A percentile compares a stretch with the other conserved stretches of the same genome.
These are phyloP conservation scores for Candida ulmi DNA, from an alignment of 805 yeast species.

Conservation along the genomic window DNA sequence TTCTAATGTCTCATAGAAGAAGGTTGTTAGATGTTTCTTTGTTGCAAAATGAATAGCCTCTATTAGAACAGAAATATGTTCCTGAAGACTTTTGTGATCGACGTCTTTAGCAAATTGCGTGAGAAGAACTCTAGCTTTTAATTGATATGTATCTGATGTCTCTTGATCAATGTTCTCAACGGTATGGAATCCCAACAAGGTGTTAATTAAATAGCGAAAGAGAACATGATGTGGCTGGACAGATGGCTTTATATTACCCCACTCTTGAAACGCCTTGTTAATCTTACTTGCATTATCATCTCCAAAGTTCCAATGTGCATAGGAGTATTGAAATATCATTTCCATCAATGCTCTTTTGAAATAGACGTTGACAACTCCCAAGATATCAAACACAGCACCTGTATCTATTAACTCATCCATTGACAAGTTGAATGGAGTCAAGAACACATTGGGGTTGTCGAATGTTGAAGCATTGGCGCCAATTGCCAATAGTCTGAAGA, in stretches of 20 bases:
- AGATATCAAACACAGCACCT: conserved; percentile 28
- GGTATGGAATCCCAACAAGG: conserved; percentile 27
- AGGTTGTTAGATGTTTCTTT: conserved; percentile 10
- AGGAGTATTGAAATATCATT: conserved; percentile 37
- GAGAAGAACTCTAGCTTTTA: conserved; percentile 17
- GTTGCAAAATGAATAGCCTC: conserved; percentile 28
- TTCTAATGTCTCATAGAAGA: conserved; percentile 21
- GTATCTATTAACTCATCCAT: conserved; percentile 36
- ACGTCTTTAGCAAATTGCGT: conserved; percentile 13
- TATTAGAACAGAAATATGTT: conserved; percentile 29
- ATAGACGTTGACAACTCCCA: conserved; percentile 18
- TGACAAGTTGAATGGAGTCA: conserved; percentile 31
- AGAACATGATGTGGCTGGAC: conserved; percentile 26
- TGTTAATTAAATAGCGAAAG: conserved; percentile 30
- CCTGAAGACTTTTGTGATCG: conserved; percentile 27
- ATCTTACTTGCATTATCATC: conserved; percentile 10
- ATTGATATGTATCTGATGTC: conserved; percentile 9
- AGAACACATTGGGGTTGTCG: conserved; percentile 32
- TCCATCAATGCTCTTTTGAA: conserved; percentile 32
- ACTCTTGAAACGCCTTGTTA: conserved; percentile 23
- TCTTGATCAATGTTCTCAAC: conserved; percentile 17
- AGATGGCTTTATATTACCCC: conserved; percentile 29
- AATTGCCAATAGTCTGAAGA: conserved; percentile 28
- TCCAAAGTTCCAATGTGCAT: conserved; percentile 37
- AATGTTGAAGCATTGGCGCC: conserved; percentile 25